phyloP scores from a whole-genome alignment of 208 protist genomes.

The Trypanosoma caninum region DNA sequence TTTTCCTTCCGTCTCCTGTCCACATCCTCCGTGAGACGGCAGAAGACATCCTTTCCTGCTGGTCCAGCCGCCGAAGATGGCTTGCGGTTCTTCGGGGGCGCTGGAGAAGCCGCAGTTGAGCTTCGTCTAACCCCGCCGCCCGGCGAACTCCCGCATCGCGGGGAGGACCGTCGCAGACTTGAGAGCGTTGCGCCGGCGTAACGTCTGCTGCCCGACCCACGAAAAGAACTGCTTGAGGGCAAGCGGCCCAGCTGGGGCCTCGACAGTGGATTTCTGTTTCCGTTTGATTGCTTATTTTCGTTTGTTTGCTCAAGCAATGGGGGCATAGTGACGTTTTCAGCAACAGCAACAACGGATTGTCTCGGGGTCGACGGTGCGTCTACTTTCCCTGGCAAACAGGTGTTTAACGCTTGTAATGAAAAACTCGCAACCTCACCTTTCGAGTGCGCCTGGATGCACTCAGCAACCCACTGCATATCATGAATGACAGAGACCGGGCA shows the following conservation, averaged over 20 bases:
- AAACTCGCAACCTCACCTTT: not conserved
- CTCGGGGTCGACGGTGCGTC: not conserved
- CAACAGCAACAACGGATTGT: not conserved
- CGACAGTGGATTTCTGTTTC: too few species aligned
- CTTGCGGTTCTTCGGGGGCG: too few species aligned
- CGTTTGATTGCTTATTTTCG: too few species aligned
- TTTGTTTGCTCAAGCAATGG: not conserved
- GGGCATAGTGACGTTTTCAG: not conserved
- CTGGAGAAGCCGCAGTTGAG: too few species aligned
- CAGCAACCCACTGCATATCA: constrained; percentile 42
- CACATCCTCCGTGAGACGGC: constrained; percentile 23
- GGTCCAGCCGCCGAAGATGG: not conserved
- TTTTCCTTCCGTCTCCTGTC: constrained; percentile 5
- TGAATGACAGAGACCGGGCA: constrained; percentile 30
- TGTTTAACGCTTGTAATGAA: too few species aligned
- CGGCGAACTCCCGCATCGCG: too few species aligned
- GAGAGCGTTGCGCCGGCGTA: constrained; percentile 23
- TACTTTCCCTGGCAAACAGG: not conserved
- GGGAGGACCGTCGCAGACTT: constrained; percentile 5
- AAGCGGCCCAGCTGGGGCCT: not conserved
- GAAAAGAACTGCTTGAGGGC: not conserved
- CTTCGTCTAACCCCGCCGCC: too few species aligned
- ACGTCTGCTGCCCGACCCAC: not conserved
- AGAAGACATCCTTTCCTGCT: constrained; percentile 16
- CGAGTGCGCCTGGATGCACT: constrained; percentile 47